Conservation (phyloP, 345 rosid species). For the Combretum micranthum region DNA sequence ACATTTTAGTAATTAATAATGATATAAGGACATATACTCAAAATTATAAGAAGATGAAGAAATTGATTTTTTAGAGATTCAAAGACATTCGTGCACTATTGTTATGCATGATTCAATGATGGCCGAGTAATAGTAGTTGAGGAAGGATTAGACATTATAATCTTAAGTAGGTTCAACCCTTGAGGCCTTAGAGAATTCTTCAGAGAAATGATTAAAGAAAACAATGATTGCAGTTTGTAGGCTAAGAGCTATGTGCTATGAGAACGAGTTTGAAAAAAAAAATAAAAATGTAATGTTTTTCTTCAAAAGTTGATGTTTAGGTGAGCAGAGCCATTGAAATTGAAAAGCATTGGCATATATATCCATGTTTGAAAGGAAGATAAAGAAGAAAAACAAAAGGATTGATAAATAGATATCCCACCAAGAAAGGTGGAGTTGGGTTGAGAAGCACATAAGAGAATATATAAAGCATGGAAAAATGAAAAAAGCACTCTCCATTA, state of each 20-base stretch:
- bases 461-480: conserved; percentile 16
- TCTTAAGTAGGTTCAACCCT: no score
- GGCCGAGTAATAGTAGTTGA: no score
- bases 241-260: conserved; percentile 17
- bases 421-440: conserved; percentile 36
- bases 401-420: conserved; percentile 19
- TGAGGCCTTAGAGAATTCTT: neutral
- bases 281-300: conserved; percentile 10
- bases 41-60: no score
- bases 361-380: conserved; percentile 33
- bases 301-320: conserved; percentile 37
- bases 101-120: no score
- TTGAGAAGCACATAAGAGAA: conserved; percentile 23
- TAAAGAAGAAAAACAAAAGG: conserved; percentile 18
- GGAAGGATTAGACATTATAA: no score
- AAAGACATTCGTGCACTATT: no score
- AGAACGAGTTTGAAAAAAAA: conserved; percentile 28
- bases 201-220: conserved; percentile 1
- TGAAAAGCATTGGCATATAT: conserved; percentile 30
- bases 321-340: conserved; percentile 37
- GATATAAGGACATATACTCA: no score
- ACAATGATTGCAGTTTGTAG: conserved; percentile 18
- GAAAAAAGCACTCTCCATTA: conserved; percentile 19
- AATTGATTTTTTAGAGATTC: no score
- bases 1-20: no score